A percentile compares a stretch with the other conserved stretches of the same genome.
phyloP scores from a whole-genome alignment of 2,329 filamentous ascomycete genomes.

The Alternaria postmessia region DNA sequence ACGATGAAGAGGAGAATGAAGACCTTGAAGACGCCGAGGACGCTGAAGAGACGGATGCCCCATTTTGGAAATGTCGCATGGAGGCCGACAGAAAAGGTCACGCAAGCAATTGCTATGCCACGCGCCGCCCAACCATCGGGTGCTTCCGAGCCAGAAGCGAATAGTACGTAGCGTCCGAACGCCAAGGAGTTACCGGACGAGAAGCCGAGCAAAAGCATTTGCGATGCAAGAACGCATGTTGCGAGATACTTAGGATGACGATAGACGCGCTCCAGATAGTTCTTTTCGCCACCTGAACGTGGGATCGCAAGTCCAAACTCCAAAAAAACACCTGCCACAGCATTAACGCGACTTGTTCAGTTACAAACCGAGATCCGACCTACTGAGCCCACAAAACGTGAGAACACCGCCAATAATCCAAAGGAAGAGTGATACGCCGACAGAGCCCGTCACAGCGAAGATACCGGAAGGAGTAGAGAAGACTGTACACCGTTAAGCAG shows the following conservation, averaged over 20 bases:
- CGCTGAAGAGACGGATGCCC: conserved; percentile 67
- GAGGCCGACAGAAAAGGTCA: conserved; percentile 63
- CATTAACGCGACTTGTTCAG: too few species aligned
- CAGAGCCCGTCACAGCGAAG: conserved; percentile 62
- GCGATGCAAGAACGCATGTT: conserved; percentile 66
- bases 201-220: conserved; percentile 69
- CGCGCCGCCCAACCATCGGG: conserved; percentile 65
- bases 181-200: conserved; percentile 66
- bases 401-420: conserved; percentile 64
- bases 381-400: conserved; percentile 63
- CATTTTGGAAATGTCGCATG: conserved; percentile 64
- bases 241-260: conserved; percentile 66
- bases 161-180: conserved; percentile 66
- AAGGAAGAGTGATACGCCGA: conserved; percentile 62
- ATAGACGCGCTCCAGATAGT: conserved; percentile 71
- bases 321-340: conserved; percentile 59
- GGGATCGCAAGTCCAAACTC: conserved; percentile 71
- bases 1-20: conserved; percentile 68
- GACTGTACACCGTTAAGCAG: conserved; percentile 37
- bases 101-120: conserved; percentile 56
- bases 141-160: conserved; percentile 59
- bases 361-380: too few species aligned
- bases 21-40: conserved; percentile 68
- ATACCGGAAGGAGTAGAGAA: conserved; percentile 67
- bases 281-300: conserved; percentile 70